phyloP scores from a whole-genome alignment of 495 filamentous ascomycete genomes.

The Staphylotrichum longicolle region DNA sequence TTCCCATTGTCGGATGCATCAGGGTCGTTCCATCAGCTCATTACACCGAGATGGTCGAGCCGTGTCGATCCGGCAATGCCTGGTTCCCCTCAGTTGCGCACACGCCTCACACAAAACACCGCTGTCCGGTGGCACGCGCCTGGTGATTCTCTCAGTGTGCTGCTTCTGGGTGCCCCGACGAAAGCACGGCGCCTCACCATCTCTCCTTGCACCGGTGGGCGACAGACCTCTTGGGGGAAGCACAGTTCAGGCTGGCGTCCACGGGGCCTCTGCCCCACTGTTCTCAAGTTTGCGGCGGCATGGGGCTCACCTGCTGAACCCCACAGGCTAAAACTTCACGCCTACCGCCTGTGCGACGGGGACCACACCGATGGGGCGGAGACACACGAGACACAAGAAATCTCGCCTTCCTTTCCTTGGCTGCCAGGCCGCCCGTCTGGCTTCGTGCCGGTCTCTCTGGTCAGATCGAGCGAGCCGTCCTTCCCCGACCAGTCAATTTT shows the following conservation, averaged over 20 bases:
- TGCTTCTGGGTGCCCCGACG: too few relatives aligned
- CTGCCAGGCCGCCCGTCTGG: background rate
- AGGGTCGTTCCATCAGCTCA: slow-evolving; percentile 3
- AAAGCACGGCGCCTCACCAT: too few relatives aligned
- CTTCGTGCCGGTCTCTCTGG: background rate
- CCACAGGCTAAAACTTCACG: slow-evolving; percentile 13
- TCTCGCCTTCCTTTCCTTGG: background rate
- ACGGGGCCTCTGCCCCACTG: too few relatives aligned
- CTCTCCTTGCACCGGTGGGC: too few relatives aligned
- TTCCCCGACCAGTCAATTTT: slow-evolving; percentile 7
- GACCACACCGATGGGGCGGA: background rate
- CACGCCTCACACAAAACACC: background rate
- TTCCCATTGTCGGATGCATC: slow-evolving; percentile 2
- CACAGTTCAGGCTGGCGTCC: too few relatives aligned
- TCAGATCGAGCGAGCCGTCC: background rate
- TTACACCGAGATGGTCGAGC: slow-evolving; percentile 12
- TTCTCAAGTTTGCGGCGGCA: background rate
- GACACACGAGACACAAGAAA: background rate
- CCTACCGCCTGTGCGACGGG: background rate
- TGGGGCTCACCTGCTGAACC: slow-evolving; percentile 7
- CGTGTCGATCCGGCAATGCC: slow-evolving; percentile 9
- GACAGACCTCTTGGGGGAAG: too few relatives aligned
- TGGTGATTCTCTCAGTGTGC: too few relatives aligned
- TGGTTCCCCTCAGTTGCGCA: background rate
- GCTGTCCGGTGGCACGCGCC: background rate